phyloP scores from a whole-genome alignment of 768 basidiomycete genomes.

The Suillus luteus region DNA sequence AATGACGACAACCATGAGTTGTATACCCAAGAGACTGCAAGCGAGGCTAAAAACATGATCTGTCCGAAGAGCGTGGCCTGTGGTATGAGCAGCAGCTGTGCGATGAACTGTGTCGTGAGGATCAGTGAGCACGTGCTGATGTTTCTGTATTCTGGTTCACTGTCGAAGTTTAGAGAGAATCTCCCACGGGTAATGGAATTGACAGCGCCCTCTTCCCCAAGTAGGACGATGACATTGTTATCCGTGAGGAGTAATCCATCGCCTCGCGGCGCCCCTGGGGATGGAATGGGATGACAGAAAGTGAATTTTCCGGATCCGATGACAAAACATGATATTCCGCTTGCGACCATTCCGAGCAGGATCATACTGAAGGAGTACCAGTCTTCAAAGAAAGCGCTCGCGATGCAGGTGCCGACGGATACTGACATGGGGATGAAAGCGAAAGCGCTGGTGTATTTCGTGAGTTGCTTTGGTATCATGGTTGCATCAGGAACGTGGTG shows the following conservation, averaged over 20 bases:
- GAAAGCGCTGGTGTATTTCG: constrained; percentile 24
- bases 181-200: constrained; percentile 35
- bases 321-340: constrained; percentile 34
- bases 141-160: constrained; percentile 27
- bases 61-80: constrained; percentile 37
- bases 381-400: constrained; percentile 32
- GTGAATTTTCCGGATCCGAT: constrained; percentile 35
- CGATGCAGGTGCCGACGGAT: constrained; percentile 30
- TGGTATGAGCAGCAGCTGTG: constrained; percentile 37
- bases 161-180: constrained; percentile 31
- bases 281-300: constrained; percentile 29
- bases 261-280: constrained; percentile 29
- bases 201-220: constrained; percentile 32
- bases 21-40: constrained; percentile 38
- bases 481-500: constrained; percentile 21
- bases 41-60: constrained; percentile 36
- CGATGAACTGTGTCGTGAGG: constrained; percentile 36
- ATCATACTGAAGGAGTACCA: constrained; percentile 39
- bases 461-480: constrained; percentile 24
- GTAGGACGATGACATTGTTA: constrained; percentile 31
- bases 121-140: constrained; percentile 35
- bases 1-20: constrained; percentile 39
- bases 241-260: constrained; percentile 32
- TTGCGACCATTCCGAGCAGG: constrained; percentile 35
- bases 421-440: constrained; percentile 34